A percentile compares a stretch with the other conserved stretches of the same genome.
These are phyloP conservation scores for Magnolia sinica DNA, from an alignment of 164 flowering plant genomes.

Conservation along the genomic window DNA sequence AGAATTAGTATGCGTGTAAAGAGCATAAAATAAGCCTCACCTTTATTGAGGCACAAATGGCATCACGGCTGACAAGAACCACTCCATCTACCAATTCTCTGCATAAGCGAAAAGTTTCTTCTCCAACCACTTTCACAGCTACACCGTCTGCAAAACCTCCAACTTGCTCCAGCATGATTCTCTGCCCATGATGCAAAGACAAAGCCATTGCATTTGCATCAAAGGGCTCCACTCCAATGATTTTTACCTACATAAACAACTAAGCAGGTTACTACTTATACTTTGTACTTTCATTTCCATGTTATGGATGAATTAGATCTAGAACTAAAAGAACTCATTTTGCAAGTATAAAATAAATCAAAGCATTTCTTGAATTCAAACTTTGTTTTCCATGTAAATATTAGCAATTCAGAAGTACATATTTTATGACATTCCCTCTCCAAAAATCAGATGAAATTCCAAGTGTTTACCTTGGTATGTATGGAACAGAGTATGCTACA, in stretches of 20 bases:
- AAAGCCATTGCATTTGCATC: slow-evolving; percentile 99
- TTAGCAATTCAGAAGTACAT: no score
- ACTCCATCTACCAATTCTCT: slow-evolving; percentile 89
- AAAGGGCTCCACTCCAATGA: slow-evolving; percentile 94
- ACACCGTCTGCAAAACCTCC: slow-evolving; percentile 99
- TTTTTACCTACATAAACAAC: slow-evolving; percentile 55
- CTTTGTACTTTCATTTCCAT: neutral
- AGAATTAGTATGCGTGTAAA: no score
- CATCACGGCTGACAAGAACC: slow-evolving; percentile 95
- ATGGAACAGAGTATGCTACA: no score
- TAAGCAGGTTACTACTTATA: neutral
- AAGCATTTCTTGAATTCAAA: neutral
- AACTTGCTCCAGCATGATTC: slow-evolving; percentile 80
- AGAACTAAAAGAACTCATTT: neutral
- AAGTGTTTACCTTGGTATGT: no score
- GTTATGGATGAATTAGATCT: neutral
- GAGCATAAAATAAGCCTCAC: slow-evolving; percentile 27
- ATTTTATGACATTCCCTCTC: no score
- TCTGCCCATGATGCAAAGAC: slow-evolving; percentile 81
- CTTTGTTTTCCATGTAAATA: neutral
- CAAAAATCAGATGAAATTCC: no score
- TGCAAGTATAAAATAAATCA: neutral
- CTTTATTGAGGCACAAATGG: slow-evolving; percentile 99
- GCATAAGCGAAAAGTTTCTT: slow-evolving; percentile 88
- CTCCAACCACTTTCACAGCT: slow-evolving; percentile 96